Conservation (phyloP, 2,329 filamentous ascomycete genomes). For the Aurifilum marmelostoma region DNA sequence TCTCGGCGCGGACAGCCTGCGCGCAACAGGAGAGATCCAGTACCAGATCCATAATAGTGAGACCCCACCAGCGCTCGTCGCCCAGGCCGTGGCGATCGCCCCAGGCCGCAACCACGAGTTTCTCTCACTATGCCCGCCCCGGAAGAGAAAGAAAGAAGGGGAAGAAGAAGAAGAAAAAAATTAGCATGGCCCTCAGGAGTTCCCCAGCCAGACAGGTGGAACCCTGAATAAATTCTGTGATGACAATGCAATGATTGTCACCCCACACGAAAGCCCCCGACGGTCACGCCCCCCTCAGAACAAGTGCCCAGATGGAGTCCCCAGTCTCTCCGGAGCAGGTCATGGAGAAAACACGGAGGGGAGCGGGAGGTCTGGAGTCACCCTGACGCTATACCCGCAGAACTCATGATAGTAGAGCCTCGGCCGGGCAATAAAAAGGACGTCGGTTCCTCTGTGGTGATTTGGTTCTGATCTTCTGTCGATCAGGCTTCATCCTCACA, state of each 20-base stretch:
- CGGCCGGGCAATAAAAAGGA: slow-evolving; percentile 27
- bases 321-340: slow-evolving; percentile 22
- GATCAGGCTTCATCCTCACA: slow-evolving; percentile 24
- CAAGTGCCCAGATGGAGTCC: slow-evolving; percentile 21
- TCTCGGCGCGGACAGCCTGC: slow-evolving; percentile 28
- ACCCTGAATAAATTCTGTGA: slow-evolving; percentile 14
- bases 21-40: slow-evolving; percentile 26
- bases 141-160: slow-evolving; percentile 14
- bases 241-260: slow-evolving; percentile 28
- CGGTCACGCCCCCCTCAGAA: slow-evolving; percentile 26
- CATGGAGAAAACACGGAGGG: slow-evolving; percentile 30
- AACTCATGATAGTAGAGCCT: slow-evolving; percentile 27
- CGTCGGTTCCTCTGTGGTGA: slow-evolving; percentile 9
- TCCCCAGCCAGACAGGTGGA: slow-evolving; percentile 19
- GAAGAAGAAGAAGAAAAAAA: slow-evolving; percentile 24
- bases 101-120: slow-evolving; percentile 18
- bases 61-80: slow-evolving; percentile 25
- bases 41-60: slow-evolving; percentile 25
- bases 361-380: slow-evolving; percentile 28
- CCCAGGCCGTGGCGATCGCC: slow-evolving; percentile 27
- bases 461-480: slow-evolving; percentile 17
- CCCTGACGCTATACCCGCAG: slow-evolving; percentile 25
- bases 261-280: slow-evolving; percentile 27
- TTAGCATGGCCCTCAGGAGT: slow-evolving; percentile 22
- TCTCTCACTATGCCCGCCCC: slow-evolving; percentile 14